phyloP scores from a whole-genome alignment of 2,329 filamentous ascomycete species.

The Aschersonia sp. region DNA sequence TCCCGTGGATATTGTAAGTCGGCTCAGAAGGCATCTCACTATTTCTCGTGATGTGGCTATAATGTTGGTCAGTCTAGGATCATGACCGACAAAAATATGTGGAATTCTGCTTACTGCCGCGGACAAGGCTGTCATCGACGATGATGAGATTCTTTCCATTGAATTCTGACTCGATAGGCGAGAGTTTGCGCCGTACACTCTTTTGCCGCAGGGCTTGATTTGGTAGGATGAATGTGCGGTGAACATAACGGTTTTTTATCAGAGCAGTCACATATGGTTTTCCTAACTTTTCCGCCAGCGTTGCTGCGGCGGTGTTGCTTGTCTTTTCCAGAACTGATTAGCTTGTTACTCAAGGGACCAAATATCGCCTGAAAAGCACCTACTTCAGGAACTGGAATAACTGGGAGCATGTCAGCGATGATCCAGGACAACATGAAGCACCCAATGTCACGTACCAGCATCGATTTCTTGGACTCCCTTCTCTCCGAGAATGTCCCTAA shows the following conservation, averaged over 20 bases:
- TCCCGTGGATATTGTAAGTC: no score
- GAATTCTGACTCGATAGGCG: slow-evolving; percentile 77
- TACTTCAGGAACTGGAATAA: slow-evolving; percentile 56
- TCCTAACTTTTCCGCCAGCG: slow-evolving; percentile 58
- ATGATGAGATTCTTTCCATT: slow-evolving; percentile 65
- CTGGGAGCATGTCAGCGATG: slow-evolving; percentile 12
- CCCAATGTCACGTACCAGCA: slow-evolving; percentile 19
- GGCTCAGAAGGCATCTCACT: not conserved
- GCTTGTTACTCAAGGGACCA: no score
- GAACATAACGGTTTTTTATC: slow-evolving; percentile 51
- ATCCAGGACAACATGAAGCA: slow-evolving; percentile 7
- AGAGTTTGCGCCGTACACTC: slow-evolving; percentile 80
- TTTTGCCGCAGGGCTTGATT: slow-evolving; percentile 44
- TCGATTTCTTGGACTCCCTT: slow-evolving; percentile 66
- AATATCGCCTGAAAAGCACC: no score
- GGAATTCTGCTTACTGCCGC: slow-evolving; percentile 25
- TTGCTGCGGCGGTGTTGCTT: slow-evolving; percentile 65
- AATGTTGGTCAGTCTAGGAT: not conserved
- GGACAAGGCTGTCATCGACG: slow-evolving; percentile 82
- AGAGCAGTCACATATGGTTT: slow-evolving; percentile 73
- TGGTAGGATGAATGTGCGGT: slow-evolving; percentile 5
- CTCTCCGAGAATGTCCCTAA: slow-evolving; percentile 52
- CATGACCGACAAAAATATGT: slow-evolving; percentile 35
- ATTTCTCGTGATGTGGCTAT: not conserved
- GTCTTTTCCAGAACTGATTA: slow-evolving; percentile 32